Evolutionary conservation across 805 yeast genomes (phyloP), one percentile per base, ranked within the genome.

Genomic region (Candida broadrunensis): DNA sequence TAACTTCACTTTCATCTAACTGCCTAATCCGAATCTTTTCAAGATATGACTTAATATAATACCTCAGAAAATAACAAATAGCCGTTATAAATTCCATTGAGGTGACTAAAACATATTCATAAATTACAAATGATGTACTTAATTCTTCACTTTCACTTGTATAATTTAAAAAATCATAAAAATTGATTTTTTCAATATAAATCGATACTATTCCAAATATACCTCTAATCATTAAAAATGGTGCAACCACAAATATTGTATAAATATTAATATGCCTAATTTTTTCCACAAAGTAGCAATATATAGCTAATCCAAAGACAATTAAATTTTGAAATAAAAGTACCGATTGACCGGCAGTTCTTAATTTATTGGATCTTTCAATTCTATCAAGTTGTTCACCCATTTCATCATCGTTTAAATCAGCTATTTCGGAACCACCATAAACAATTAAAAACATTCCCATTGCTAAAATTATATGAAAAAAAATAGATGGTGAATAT

Each of bases 151-250:
- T n/a, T n/a, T n/a, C n/a, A 17, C 32, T 49, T 15, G 47, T 41
- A 42, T 65, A 67, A 47, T 65, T 65, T 14, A 51, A 30, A 29
- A 57, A 42, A 33, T 51, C 38, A 42, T 42, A 65, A 48, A 65
- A 65, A 47, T 64, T 54, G 70, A 67, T 64, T 25, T 55, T 42
- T 17, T 43, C 39, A 23, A 66, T 48, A 42, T 51, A 61, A 33
- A 63, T 60, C 14, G 69, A 54, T 37, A 67, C 42, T 3, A 65
- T 41, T 4, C 71, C 71, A 45, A 56, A 67, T 14, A 64, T 51
- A 39, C 70, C 70, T 14, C 72, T 50, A 6, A 62, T 60, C 6
- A 57, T 21, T 18, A 67, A 42, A 43, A 67, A 65, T 2, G 72
- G 72, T 12, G 55, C 45, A 1, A 56, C 54, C 3, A 49, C 16